Percentiles rank a stretch among this genome's conserved stretches.
phyloP scores from a whole-genome alignment of 208 protist species.

The Trypanosoma platydactyli region DNA sequence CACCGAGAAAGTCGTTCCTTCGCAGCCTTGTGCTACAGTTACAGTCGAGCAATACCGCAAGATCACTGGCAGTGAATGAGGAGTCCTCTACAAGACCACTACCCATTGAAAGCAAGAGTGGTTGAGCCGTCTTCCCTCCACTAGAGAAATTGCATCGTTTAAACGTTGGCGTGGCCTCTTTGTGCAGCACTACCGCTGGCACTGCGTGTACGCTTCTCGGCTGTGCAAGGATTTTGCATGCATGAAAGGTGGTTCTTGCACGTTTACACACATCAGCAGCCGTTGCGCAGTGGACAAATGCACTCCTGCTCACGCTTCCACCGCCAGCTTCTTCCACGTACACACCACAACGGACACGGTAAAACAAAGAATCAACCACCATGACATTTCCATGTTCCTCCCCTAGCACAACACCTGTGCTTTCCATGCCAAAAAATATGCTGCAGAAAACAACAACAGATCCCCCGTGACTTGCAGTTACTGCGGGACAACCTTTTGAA shows the following conservation, averaged over 20 bases:
- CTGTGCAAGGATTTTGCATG: constrained; percentile 15
- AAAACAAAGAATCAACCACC: constrained; percentile 35
- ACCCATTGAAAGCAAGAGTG: constrained; percentile 19
- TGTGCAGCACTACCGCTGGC: not conserved
- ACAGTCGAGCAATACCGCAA: constrained; percentile 8
- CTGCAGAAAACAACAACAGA: constrained; percentile 28
- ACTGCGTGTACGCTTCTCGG: not conserved
- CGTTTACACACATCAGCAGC: not conserved
- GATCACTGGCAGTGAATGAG: constrained; percentile 12
- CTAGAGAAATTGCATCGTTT: constrained; percentile 16
- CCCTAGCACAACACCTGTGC: constrained; percentile 26
- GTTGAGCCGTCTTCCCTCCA: not conserved
- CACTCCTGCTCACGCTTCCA: constrained; percentile 1
- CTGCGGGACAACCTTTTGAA: constrained; percentile 18
- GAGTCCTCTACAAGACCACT: constrained; percentile 20
- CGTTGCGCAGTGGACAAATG: constrained; percentile 23
- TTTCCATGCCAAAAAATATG: constrained; percentile 27
- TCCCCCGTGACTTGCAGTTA: constrained; percentile 9
- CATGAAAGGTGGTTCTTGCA: constrained; percentile 3
- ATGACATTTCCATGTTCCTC: not conserved
- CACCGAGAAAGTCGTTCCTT: constrained; percentile 21
- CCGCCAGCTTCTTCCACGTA: constrained; percentile 6
- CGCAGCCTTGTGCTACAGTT: constrained; percentile 10
- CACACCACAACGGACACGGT: constrained; percentile 25
- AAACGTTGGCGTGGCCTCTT: constrained; percentile 8